Base-by-base conservation (phyloP, 192 early-diverging fungal genomes). In the Coemansia sp. region DNA sequence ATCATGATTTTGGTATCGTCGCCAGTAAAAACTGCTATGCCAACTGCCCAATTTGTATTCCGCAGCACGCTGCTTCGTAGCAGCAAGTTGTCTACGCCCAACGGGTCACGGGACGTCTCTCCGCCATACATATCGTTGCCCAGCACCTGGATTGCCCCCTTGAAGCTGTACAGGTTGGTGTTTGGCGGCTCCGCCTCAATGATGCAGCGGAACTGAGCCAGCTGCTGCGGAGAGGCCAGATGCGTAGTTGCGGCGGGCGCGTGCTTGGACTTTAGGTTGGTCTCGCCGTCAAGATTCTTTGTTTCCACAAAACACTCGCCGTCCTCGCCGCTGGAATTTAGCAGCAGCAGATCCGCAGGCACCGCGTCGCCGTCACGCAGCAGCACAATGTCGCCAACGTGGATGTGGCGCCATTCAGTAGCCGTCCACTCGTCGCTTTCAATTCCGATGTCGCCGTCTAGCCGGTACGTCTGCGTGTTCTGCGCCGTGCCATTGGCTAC, bases 251-350 rank as follows among this genome's bases (percentile, higher is more conserved):
- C 80, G 0, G 76, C 60, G 47, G 88, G 45, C 3, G 86, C 83
- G 40, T 85, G 80, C 41, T 91, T 87, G 23, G 91, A 84, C 73
- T 99, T 99, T 30, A 99, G 79, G 60, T 97, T 99, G 7, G 96
- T 99, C 65, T 99, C 96, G 53, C 96, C 96, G 56, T 99, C 96
- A 36, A 99, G 81, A 62, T 96, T 94, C 59, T 99, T 96, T 0
- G 96, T 99, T 71, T 99, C 96, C n/a, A 96, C 82, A 69, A 90
- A 97, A 53, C 92, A 94, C 0, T 89, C 64, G 40, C 86, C 85
- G 56, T 93, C 91, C 3, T 82, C 74, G 45, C 93, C 96, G 18
- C 88, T 90, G 11, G 92, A 86, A 6, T 85, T 81, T 6, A 99
- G 80, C 65, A 97, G 83, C 15, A 96, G 71, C 21, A 97, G 61